phyloP scores from a whole-genome alignment of 2,329 filamentous ascomycete genomes.

The Cordyceps javanica region DNA sequence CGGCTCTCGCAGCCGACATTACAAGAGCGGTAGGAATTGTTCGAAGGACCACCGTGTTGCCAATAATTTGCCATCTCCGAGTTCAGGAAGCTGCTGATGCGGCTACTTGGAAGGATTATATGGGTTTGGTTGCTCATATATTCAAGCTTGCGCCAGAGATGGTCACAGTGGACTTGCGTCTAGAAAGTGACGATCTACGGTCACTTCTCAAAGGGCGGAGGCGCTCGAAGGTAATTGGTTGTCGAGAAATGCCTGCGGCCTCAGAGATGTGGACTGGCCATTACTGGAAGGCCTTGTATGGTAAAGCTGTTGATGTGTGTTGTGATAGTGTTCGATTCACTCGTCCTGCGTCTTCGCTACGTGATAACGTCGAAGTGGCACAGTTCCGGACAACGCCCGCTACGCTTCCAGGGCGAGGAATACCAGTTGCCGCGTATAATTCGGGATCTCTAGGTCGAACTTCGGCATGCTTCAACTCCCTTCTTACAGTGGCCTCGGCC shows the following conservation, averaged over 20 bases:
- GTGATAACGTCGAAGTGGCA: constrained; percentile 58
- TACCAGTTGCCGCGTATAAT: constrained; percentile 59
- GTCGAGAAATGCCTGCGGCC: constrained; percentile 37
- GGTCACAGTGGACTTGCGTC: constrained; percentile 53
- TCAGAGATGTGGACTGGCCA: constrained; percentile 49
- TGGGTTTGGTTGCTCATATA: constrained; percentile 53
- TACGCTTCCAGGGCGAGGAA: constrained; percentile 31
- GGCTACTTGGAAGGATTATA: constrained; percentile 33
- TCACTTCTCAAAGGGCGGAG: constrained; percentile 46
- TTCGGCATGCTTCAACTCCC: constrained; percentile 60
- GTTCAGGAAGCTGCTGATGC: constrained; percentile 13
- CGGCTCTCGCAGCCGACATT: background rate
- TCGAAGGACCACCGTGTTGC: constrained; percentile 51
- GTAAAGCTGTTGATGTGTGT: constrained; percentile 48
- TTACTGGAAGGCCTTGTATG: constrained; percentile 51
- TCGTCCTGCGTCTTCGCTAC: constrained; percentile 47
- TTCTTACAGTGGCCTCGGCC: constrained; percentile 39
- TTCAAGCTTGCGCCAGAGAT: constrained; percentile 58
- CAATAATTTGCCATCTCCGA: constrained; percentile 44
- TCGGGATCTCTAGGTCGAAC: constrained; percentile 55
- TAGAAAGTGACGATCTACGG: constrained; percentile 44
- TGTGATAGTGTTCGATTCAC: constrained; percentile 59
- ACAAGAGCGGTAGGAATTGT: constrained; percentile 27
- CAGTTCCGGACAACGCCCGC: constrained; percentile 46
- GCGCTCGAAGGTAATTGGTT: constrained; percentile 55